Percentiles rank a stretch among this genome's conserved stretches.
phyloP scores from a whole-genome alignment of 2,329 filamentous ascomycete species.

The Monilinia fructicola region DNA sequence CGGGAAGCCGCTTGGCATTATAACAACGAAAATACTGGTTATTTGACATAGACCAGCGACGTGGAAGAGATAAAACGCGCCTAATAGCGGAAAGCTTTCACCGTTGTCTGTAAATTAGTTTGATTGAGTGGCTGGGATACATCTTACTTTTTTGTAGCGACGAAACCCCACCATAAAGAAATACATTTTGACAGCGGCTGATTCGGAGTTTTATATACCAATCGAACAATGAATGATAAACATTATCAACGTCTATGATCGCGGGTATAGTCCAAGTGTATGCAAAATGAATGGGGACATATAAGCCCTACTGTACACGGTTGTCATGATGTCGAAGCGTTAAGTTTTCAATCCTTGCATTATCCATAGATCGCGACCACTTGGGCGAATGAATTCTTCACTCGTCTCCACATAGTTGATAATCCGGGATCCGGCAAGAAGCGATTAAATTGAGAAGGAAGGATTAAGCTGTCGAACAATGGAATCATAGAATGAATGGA shows the following conservation, averaged over 20 bases:
- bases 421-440: slow-evolving; percentile 1
- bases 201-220: not conserved
- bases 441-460: not conserved
- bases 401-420: not conserved
- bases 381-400: not conserved
- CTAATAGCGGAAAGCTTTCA: not conserved
- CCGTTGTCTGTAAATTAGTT: not conserved
- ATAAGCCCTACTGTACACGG: too few relatives aligned
- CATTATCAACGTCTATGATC: not conserved
- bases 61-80: not conserved
- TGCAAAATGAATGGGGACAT: not conserved
- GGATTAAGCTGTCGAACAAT: not conserved
- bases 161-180: too few relatives aligned
- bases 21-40: not conserved
- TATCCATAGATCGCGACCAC: not conserved
- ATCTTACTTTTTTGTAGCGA: not conserved
- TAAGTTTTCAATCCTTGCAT: not conserved
- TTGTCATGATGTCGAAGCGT: too few relatives aligned
- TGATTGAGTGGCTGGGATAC: not conserved
- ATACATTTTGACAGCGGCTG: not conserved
- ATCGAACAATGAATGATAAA: not conserved
- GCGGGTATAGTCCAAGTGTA: not conserved
- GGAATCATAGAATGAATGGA: not conserved
- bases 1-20: not conserved
- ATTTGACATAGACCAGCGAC: not conserved